A percentile compares a stretch with the other conserved stretches of the same genome.
Conservation (phyloP, 257 asterid genomes). For the Solanum sejunctum region DNA sequence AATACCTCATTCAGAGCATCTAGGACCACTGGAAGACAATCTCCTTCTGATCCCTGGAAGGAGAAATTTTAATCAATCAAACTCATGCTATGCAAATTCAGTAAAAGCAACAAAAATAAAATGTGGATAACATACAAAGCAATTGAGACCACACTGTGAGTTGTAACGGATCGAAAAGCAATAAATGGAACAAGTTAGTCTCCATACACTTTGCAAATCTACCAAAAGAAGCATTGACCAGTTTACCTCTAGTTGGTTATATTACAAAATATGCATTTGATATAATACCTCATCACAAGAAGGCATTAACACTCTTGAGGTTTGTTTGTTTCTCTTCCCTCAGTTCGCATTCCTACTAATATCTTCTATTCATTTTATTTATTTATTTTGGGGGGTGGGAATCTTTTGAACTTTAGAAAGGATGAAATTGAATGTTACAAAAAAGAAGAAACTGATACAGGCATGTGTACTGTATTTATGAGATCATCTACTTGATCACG, state of each 20-base stretch:
- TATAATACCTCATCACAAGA: not conserved
- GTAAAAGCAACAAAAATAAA: not conserved
- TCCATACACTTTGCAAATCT: not conserved
- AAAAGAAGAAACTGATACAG: not conserved
- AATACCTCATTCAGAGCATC: constrained; percentile 96
- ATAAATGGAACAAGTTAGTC: not conserved
- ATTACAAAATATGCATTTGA: not conserved
- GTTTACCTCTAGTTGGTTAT: not conserved
- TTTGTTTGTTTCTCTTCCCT: not conserved
- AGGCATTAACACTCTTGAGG: not conserved
- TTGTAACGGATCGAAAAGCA: not conserved
- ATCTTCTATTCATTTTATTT: not conserved
- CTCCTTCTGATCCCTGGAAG: constrained; percentile 79
- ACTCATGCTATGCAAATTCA: constrained; percentile 2
- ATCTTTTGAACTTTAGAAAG: not conserved
- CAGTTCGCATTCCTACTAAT: not conserved
- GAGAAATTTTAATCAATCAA: constrained; percentile 6
- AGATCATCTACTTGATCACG: not conserved
- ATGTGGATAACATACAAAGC: not conserved
- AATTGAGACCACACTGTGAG: not conserved
- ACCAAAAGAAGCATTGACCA: not conserved
- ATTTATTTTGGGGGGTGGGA: not conserved
- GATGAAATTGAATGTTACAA: not conserved
- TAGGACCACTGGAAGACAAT: constrained; percentile 85
- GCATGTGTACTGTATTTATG: not conserved